phyloP scores from a whole-genome alignment of 2,329 filamentous ascomycete genomes.

The Alternaria triticimaculans region DNA sequence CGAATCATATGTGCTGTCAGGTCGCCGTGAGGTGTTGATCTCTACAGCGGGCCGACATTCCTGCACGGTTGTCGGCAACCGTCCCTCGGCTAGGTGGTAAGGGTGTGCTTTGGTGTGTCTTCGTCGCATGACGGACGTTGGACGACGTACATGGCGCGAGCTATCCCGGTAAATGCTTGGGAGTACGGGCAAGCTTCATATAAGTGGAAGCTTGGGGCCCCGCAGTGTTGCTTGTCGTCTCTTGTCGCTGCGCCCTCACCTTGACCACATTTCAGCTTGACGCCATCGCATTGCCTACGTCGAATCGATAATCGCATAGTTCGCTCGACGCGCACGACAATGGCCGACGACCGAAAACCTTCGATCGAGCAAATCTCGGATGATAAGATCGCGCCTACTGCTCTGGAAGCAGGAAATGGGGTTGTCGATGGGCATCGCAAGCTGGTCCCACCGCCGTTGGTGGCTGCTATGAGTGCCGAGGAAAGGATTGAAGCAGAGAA shows the following conservation, averaged over 20 bases:
- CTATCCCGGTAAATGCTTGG: background rate
- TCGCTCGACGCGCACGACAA: background rate
- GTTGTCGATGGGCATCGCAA: conserved; percentile 20
- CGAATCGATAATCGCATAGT: background rate
- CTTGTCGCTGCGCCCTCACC: background rate
- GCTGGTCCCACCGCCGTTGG: conserved; percentile 41
- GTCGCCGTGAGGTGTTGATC: background rate
- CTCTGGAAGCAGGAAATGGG: conserved; percentile 22
- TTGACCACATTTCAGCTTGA: background rate
- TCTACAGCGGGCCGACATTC: conserved; percentile 5
- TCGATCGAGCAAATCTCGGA: conserved; percentile 32
- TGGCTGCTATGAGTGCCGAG: conserved; percentile 56
- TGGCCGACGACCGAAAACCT: conserved; percentile 28
- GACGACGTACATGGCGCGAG: conserved; percentile 15
- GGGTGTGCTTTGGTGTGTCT: background rate
- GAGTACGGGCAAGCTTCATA: conserved; percentile 18
- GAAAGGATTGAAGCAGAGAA: conserved; percentile 63
- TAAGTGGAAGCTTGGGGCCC: conserved; percentile 23
- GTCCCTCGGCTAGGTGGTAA: background rate
- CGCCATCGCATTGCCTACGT: background rate
- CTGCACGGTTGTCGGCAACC: conserved; percentile 5
- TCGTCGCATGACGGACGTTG: background rate
- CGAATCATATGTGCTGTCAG: background rate
- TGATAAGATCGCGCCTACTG: conserved; percentile 12
- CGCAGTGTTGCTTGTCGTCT: conserved; percentile 10